Conservation (phyloP, 306 rosid genomes). For the Trifolium subterraneum region DNA sequence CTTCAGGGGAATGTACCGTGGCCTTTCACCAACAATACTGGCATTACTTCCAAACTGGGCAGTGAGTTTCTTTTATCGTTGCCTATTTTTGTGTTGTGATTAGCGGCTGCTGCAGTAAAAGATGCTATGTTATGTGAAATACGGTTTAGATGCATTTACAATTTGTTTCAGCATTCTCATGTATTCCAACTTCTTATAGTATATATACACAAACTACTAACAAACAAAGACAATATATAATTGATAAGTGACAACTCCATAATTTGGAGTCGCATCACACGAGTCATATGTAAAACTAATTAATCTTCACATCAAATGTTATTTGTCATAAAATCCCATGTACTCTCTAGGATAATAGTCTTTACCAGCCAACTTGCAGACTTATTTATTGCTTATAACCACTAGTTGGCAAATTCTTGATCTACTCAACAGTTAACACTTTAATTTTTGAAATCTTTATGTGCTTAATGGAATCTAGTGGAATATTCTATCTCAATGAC, state of each 20-base stretch:
- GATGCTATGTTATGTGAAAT: constrained; percentile 16
- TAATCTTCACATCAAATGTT: constrained; percentile 4
- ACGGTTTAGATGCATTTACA: too few species aligned
- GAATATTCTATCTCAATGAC: constrained; percentile 9
- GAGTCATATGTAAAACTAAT: not conserved
- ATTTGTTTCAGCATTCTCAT: constrained; percentile 13
- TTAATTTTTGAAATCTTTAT: constrained; percentile 8
- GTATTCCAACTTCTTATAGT: constrained; percentile 20
- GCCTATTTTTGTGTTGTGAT: constrained; percentile 21
- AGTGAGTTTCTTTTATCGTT: constrained; percentile 62
- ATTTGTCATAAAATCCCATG: constrained; percentile 12
- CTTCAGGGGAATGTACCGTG: constrained; percentile 88
- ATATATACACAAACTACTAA: constrained; percentile 2
- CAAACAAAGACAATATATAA: constrained; percentile 7
- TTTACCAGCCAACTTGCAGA: constrained; percentile 19
- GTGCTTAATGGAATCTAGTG: constrained; percentile 26
- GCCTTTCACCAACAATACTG: constrained; percentile 93
- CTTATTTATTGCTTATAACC: not conserved
- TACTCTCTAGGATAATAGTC: constrained; percentile 12
- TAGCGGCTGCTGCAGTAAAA: constrained; percentile 19
- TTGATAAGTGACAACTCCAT: not conserved
- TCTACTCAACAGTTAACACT: not conserved
- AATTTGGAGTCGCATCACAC: constrained; percentile 23
- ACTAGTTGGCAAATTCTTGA: constrained; percentile 10
- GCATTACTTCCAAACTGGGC: constrained; percentile 99